Evolutionary conservation across 768 basidiomycete species (phyloP), one percentile per base, ranked within the genome.

Genomic region (Tylopilus balloui): DNA sequence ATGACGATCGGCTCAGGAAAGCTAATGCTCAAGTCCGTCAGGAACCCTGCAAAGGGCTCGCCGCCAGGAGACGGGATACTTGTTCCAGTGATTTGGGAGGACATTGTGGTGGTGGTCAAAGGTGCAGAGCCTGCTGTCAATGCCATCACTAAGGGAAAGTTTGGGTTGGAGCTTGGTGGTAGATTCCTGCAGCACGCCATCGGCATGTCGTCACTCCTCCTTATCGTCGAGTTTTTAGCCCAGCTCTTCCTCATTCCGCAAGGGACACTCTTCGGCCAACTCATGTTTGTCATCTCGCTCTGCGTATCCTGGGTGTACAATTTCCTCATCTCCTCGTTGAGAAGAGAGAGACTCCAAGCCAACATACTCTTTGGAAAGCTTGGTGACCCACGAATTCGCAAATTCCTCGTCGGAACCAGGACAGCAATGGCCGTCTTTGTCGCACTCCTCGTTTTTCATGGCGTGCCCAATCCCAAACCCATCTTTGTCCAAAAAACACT

Each of bases 231-330:
- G 34, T 67, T 60, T 56, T 27, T 70, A 10, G n/a, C 47, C 3
- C 69, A 70, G 32, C 59, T 70, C 14, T 44, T 70, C 29, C 56
- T 71, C 36, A 51, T 68, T 25, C 65, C 69, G 2, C 69, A 67
- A 50, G 63, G 60, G 15, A 48, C 46, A 2, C 54, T 67, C 12
- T 66, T 70, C 13, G 67, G 70, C 13, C 69, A 71, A 42, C 49
- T 69, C 45, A 61, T 71, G 64, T 70, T 71, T 41, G 46, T 71
- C 21, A 45, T 52, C 13, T 62, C 67, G 3, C 58, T 71, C 17
- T 58, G 46, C 8, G 55, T 67, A 1, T 70, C 69, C 4, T 71
- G 69, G 69, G n/a, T 23, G 4, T 69, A 71, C 51, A 70, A 64
- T 14, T 59, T 53, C 17, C 51, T 47, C 17, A 43, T 69, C 19